A percentile compares a stretch with the other conserved stretches of the same genome.
These are phyloP conservation scores for Linanthus parryae DNA, from an alignment of 148 eudicot genomes.

Conservation along the genomic window DNA sequence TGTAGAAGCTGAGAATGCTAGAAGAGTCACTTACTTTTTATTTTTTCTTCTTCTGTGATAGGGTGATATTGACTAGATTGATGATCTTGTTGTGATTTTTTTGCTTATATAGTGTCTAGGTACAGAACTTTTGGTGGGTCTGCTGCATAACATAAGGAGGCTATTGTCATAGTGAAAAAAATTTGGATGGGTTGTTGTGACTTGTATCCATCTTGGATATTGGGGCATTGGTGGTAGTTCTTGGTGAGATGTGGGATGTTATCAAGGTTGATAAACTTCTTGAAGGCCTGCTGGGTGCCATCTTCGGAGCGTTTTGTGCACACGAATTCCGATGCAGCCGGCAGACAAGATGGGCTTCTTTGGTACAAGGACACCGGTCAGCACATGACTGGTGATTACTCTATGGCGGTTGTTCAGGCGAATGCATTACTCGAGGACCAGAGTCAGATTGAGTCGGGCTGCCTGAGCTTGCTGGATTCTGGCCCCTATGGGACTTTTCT, in stretches of 20 bases:
- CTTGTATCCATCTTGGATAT: slow-evolving; percentile 23
- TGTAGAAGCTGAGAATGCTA: no score
- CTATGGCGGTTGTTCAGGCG: slow-evolving; percentile 44
- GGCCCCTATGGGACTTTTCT: slow-evolving; percentile 40
- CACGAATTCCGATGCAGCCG: slow-evolving; percentile 26
- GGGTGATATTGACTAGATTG: no score
- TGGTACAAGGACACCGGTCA: slow-evolving; percentile 42
- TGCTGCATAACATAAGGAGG: no score
- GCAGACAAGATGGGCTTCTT: slow-evolving; percentile 37
- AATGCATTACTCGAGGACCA: slow-evolving; percentile 36
- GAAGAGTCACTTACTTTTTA: no score
- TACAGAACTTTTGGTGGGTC: no score
- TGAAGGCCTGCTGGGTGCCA: slow-evolving; percentile 33
- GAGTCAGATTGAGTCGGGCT: slow-evolving; percentile 40
- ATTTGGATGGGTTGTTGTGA: no score
- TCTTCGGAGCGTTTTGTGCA: slow-evolving; percentile 19
- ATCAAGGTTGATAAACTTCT: slow-evolving; percentile 32
- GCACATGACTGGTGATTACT: slow-evolving; percentile 36
- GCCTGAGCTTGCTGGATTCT: slow-evolving; percentile 34
- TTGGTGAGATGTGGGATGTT: slow-evolving; percentile 40
- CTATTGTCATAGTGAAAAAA: no score
- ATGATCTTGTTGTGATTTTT: no score
- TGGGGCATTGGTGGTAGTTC: slow-evolving; percentile 18
- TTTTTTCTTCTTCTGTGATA: no score
- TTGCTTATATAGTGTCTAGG: no score